Base-by-base conservation (phyloP, 1,284 basidiomycete genomes). In the Hymenochaete sp. region DNA sequence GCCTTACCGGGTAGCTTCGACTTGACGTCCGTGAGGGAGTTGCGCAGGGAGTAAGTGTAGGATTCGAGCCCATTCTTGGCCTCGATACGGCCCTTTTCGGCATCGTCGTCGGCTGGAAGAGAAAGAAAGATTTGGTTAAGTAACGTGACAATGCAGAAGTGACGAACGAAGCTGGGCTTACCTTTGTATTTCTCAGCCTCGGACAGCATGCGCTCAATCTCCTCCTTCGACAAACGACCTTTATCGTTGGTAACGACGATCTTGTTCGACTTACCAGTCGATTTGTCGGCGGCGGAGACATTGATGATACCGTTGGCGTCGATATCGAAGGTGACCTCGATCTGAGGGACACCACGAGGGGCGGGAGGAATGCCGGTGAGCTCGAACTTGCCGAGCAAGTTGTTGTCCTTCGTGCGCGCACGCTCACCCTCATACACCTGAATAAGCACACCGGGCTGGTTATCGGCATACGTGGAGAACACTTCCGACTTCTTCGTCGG, bases 391-490 rank as follows among this genome's bases (percentile, higher is more conserved):
- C 95, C 95, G 67, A 98, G 90, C 45, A 98, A 67, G 75, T 97
- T 97, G 79, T 97, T 98, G 74, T 98, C 96, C 79, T 97, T 98
- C 55, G 93, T 97, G 62, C 93, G 88, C 44, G 93, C 90, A 77
- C 95, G 93, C 72, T 98, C 96, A 71, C 96, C 95, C 77, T 98
- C 95, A 71, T 79, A 98, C 50, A 98, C 95, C 68, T 97, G 95
- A 70, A 98, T 97, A 61, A 97, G 78, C 48, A 98, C 95, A 78
- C 91, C 91, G 52, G 93, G 92, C 67, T 98, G 96, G 77, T 98
- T 98, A 77, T 98, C 95, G 55, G 93, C 85, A 74, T 95, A 96
- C 33, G 96, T 98, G 41, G 95, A 97, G 83, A 98, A 98, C 66
- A 89, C 86, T 73, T 98, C 92, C 21, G 92, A 92, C 77, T 98